Evolutionary conservation across 208 protist genomes (phyloP).

Genomic region (Leishmania amazonensis): DNA sequence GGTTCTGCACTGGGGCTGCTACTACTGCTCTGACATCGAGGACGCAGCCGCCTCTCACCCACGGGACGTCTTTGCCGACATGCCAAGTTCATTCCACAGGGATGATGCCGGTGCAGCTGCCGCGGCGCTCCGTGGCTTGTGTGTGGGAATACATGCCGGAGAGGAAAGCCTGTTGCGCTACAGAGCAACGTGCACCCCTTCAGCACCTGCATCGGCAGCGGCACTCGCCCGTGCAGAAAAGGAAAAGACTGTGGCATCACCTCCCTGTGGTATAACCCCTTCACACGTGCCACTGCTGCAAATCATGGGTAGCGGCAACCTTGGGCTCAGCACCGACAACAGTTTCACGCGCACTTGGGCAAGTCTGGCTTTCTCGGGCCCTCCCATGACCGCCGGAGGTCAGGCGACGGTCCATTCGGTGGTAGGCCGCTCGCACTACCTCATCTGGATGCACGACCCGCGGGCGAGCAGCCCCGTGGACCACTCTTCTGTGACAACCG

Average conservation of each 20-base stretch:
- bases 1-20: slow-evolving; percentile 86
- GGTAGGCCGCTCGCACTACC: slow-evolving; percentile 59
- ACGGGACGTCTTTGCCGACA: slow-evolving; percentile 21
- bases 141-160: slow-evolving; percentile 50
- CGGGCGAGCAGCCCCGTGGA: background rate
- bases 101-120: background rate
- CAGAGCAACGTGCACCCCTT: background rate
- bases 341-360: slow-evolving; percentile 32
- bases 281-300: slow-evolving; percentile 12
- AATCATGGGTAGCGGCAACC: slow-evolving; percentile 56
- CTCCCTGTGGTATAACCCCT: background rate
- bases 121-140: background rate
- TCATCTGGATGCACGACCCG: slow-evolving; percentile 32
- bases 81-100: background rate
- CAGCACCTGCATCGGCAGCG: background rate
- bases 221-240: background rate
- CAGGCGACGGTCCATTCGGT: slow-evolving; percentile 25
- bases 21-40: slow-evolving; percentile 76
- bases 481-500: background rate
- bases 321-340: slow-evolving; percentile 63
- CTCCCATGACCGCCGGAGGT: background rate
- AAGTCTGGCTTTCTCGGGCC: slow-evolving; percentile 9
- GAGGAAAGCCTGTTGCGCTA: slow-evolving; percentile 67
- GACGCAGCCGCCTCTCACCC: slow-evolving; percentile 64
- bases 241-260: background rate